A percentile compares a stretch with the other conserved stretches of the same genome.
Evolutionary conservation across 371 early-diverging fungal genomes (phyloP).

Genomic region (Mucor mucedo): DNA sequence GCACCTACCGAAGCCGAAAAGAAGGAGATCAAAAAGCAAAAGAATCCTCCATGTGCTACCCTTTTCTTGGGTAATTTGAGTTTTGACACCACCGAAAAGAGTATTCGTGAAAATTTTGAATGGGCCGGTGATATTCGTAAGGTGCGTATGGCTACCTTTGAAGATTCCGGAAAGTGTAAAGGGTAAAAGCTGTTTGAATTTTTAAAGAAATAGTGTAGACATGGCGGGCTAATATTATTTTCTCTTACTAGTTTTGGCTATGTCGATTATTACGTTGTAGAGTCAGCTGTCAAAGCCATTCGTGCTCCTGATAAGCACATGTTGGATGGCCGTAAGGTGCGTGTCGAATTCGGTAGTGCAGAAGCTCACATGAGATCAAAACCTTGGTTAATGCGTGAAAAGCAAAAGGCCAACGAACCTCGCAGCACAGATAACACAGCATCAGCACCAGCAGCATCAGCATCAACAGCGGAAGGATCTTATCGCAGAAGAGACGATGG

Average conservation of each 20-base stretch:
- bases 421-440: constrained; percentile 24
- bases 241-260: constrained; percentile 50
- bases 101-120: constrained; percentile 64
- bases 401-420: constrained; percentile 37
- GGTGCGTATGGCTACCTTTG: constrained; percentile 74
- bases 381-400: constrained; percentile 57
- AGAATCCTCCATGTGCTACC: constrained; percentile 71
- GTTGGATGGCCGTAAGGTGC: constrained; percentile 46
- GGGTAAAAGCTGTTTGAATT: constrained; percentile 49
- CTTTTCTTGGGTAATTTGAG: constrained; percentile 85
- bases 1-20: constrained; percentile 43
- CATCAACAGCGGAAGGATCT: background rate
- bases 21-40: constrained; percentile 50
- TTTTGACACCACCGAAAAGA: constrained; percentile 69
- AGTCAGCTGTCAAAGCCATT: constrained; percentile 68
- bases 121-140: constrained; percentile 70
- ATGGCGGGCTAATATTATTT: too few species aligned
- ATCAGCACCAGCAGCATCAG: background rate
- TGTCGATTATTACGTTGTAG: constrained; percentile 67
- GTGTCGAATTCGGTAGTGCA: constrained; percentile 60
- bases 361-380: constrained; percentile 62
- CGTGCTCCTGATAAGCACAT: constrained; percentile 55
- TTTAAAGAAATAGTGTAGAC: background rate
- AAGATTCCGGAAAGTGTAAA: constrained; percentile 78
- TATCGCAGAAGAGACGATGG: background rate